Evolutionary conservation across 192 early-diverging fungal genomes (phyloP).

Genomic region (Backusella liffmaniae): DNA sequence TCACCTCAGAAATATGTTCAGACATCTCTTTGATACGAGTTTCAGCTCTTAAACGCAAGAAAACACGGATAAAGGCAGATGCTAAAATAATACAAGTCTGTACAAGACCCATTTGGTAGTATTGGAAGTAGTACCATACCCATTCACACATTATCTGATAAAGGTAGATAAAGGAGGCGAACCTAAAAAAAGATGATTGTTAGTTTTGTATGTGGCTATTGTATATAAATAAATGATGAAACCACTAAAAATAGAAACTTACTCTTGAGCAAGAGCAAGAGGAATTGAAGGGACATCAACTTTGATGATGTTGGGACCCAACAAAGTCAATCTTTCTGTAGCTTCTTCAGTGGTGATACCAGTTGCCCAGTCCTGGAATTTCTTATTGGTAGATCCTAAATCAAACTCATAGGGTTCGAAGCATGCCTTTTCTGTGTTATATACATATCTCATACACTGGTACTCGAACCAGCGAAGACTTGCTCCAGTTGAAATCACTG

Average conservation of each 20-base stretch:
- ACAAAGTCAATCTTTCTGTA: constrained; percentile 43
- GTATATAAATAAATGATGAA: constrained; percentile 21
- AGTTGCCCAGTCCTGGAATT: constrained; percentile 35
- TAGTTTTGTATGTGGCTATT: constrained; percentile 28
- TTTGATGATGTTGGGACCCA: constrained; percentile 68
- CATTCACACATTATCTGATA: constrained; percentile 68
- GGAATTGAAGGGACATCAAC: constrained; percentile 52
- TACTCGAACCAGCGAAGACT: constrained; percentile 64
- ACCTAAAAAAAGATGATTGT: constrained; percentile 18
- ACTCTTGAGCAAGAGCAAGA: constrained; percentile 53
- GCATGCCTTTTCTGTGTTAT: constrained; percentile 36
- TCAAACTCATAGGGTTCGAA: constrained; percentile 60
- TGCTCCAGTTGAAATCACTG: constrained; percentile 36
- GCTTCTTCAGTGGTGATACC: constrained; percentile 59
- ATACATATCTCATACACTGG: constrained; percentile 77
- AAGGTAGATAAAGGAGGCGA: constrained; percentile 53
- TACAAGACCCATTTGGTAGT: constrained; percentile 60
- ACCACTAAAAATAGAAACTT: constrained; percentile 21
- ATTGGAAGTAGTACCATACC: constrained; percentile 68
- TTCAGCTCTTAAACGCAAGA: constrained; percentile 51
- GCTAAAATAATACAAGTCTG: constrained; percentile 55
- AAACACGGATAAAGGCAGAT: constrained; percentile 57
- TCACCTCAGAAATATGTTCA: constrained; percentile 44
- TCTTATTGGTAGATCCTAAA: constrained; percentile 55
- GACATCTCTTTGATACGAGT: constrained; percentile 56